Conservation (phyloP, 116 monocot genomes). For the Posidonia oceanica region DNA sequence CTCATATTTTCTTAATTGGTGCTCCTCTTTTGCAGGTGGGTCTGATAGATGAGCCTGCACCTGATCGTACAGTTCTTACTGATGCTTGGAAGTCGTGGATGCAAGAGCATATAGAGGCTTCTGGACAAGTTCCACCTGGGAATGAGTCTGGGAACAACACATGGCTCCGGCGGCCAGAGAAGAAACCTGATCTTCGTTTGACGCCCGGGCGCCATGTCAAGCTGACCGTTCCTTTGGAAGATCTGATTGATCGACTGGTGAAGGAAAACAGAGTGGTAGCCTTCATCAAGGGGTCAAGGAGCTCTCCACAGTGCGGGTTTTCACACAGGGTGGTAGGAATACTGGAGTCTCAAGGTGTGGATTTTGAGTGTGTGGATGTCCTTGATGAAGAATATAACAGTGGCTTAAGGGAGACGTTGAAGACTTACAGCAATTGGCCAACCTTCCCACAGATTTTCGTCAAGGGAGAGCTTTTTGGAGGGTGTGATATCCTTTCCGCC, state of each 20-base stretch:
- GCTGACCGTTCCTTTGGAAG: slow-evolving; percentile 71
- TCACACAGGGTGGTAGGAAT: slow-evolving; percentile 84
- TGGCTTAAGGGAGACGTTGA: slow-evolving; percentile 81
- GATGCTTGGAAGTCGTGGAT: slow-evolving; percentile 96
- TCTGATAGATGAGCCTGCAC: slow-evolving; percentile 33
- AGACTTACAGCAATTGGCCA: slow-evolving; percentile 97
- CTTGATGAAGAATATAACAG: slow-evolving; percentile 85
- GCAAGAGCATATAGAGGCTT: slow-evolving; percentile 70
- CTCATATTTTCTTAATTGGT: background rate
- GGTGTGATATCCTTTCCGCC: slow-evolving; percentile 80
- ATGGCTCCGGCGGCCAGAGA: slow-evolving; percentile 31
- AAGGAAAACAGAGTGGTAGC: slow-evolving; percentile 89
- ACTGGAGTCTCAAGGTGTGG: slow-evolving; percentile 63
- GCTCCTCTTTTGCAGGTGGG: slow-evolving; percentile 39
- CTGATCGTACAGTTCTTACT: slow-evolving; percentile 49
- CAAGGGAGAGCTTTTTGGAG: slow-evolving; percentile 82
- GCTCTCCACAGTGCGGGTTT: slow-evolving; percentile 83
- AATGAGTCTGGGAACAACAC: slow-evolving; percentile 69
- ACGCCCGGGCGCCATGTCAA: slow-evolving; percentile 80
- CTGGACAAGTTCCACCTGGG: slow-evolving; percentile 70
- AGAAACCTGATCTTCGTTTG: slow-evolving; percentile 59
- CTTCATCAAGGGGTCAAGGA: slow-evolving; percentile 95
- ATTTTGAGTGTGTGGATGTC: slow-evolving; percentile 75
- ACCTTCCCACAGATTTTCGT: slow-evolving; percentile 91
- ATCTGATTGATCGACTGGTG: slow-evolving; percentile 75